Evolutionary conservation across 2,329 filamentous ascomycete genomes (phyloP), one percentile per base, ranked within the genome.

Genomic region (Fusarium anthophilum): DNA sequence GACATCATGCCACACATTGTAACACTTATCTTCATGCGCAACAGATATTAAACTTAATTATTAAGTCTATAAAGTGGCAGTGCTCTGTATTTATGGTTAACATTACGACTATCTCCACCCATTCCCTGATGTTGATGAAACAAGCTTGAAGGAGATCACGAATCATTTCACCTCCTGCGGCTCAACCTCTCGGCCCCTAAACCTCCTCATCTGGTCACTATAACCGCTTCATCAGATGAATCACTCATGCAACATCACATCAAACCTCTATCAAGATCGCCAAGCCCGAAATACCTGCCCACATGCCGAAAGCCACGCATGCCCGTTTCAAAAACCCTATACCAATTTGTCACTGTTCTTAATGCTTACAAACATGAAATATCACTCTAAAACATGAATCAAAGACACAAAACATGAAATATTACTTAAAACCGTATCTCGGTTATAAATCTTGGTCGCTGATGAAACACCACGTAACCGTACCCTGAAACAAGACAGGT

Each of bases 401-500:
- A 24, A n/a, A 3, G 8, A 14, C 32, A 8, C 12, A 44, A 50
- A 50, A 61, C 55, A 37, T 50, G 37, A 59, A 45, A 66, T 66
- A 44, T 43, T 24, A 26, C 37, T 39, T 26, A 43, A 55, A 63
- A 39, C 22, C 14, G 18, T 17, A 12, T 55, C 47, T 66, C n/a
- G 45, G 62, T 2, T 37, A 57, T 58, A 30, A 15, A 26, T 48
- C 20, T 9, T 17, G 8, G 50, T 69, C 15, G 28, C 17, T 41
- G 57, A 9, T 69, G 66, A 69, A 69, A 69, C 66, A 24, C 11
- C 15, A 48, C 44, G n/a, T 28, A 51, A 62, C 45, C 44, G 39
- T 56, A 43, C 24, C 26, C 32, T 69, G 66, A 69, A 69, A 69
- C 66, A 56, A 22, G 24, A n/a, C n/a, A 24, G 24, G 51, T 39